Conservation (phyloP, 257 asterid genomes). For the Cordia subcordata region DNA sequence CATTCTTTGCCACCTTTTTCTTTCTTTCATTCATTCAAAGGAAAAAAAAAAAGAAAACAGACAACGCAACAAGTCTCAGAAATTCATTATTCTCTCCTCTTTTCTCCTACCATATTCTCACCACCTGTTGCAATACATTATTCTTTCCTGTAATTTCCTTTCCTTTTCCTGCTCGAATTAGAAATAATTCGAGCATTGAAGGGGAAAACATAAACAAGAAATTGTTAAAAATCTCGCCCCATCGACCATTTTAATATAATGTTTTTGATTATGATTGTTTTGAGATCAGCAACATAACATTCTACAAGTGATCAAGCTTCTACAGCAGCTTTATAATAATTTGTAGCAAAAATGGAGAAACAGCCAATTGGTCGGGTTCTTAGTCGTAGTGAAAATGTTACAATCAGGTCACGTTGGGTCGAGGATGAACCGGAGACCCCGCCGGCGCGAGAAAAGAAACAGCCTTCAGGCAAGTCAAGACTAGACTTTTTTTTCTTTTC, state of each 20-base stretch:
- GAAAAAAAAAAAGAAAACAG: conserved; percentile 1
- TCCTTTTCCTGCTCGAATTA: conserved; percentile 4
- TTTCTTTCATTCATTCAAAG: too few species aligned
- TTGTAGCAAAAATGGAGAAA: too few species aligned
- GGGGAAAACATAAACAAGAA: conserved; percentile 51
- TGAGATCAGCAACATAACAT: conserved; percentile 4
- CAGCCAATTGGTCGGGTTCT: background rate
- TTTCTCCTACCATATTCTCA: conserved; percentile 3
- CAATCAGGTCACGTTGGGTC: conserved; percentile 18
- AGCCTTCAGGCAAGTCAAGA: conserved; percentile 32
- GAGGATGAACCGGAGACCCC: conserved; percentile 18
- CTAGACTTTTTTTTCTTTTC: background rate
- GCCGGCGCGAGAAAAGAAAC: background rate
- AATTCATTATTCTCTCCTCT: background rate
- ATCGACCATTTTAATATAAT: conserved; percentile 30
- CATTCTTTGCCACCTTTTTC: background rate
- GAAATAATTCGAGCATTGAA: conserved; percentile 48
- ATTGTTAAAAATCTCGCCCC: background rate
- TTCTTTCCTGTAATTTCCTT: conserved; percentile 1
- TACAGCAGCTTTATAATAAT: conserved; percentile 18
- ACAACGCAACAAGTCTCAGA: background rate
- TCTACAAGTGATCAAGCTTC: conserved; percentile 33
- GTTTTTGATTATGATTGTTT: conserved; percentile 3
- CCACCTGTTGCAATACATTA: background rate
- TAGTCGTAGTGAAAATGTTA: conserved; percentile 3